Conservation (phyloP, 768 basidiomycete genomes). For the Mycena rebaudengoi region DNA sequence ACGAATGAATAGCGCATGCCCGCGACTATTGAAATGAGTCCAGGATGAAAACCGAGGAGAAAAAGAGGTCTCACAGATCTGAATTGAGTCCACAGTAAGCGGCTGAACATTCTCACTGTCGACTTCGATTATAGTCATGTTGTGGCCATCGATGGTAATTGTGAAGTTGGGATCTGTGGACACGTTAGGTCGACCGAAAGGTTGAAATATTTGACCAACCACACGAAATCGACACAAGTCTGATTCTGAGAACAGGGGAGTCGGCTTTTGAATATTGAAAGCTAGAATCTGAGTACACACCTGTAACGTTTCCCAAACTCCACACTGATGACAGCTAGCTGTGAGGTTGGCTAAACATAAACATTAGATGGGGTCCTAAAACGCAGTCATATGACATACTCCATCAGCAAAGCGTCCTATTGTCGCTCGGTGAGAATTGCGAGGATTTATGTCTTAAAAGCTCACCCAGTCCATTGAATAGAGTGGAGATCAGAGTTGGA, state of each 20-base stretch:
- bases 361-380: no score
- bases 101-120: conserved; percentile 55
- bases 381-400: background rate
- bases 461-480: conserved; percentile 24
- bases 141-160: conserved; percentile 57
- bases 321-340: conserved; percentile 47
- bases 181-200: background rate
- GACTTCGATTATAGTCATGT: conserved; percentile 61
- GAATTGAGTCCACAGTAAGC: conserved; percentile 49
- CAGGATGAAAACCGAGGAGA: conserved; percentile 13
- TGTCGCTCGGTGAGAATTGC: no score
- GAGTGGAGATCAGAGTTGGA: conserved; percentile 26
- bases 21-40: conserved; percentile 4
- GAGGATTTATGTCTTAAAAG: no score
- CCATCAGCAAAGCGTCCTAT: conserved; percentile 12
- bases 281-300: conserved; percentile 31
- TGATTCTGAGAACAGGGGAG: background rate
- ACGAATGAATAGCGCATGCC: conserved; percentile 55
- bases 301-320: conserved; percentile 43
- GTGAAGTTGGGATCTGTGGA: conserved; percentile 39
- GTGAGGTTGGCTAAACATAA: conserved; percentile 2
- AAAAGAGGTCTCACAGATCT: conserved; percentile 49
- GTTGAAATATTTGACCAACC: background rate
- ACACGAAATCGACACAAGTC: conserved; percentile 6
- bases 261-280: background rate